Conservation (phyloP, 1,139 yeast genomes). For the Yamadazyma blattariae region DNA sequence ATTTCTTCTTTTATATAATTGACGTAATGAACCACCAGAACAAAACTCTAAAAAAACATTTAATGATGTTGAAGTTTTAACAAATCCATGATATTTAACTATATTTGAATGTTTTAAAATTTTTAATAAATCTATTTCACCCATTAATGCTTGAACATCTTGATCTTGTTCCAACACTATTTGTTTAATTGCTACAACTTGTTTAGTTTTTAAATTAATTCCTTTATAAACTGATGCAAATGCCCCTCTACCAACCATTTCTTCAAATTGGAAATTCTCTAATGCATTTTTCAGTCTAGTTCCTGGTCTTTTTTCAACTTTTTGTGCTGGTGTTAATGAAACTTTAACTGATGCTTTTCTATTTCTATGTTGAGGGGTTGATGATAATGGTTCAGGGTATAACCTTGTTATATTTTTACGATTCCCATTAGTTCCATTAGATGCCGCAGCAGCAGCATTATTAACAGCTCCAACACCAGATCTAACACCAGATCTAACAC, state of each 20-base stretch:
- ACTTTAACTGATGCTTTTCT: slow-evolving; percentile 38
- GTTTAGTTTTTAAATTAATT: slow-evolving; percentile 59
- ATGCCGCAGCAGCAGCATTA: no score
- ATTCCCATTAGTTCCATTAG: no score
- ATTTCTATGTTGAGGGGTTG: slow-evolving; percentile 19
- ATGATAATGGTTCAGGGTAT: slow-evolving; percentile 3
- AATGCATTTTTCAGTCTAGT: slow-evolving; percentile 41
- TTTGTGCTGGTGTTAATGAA: slow-evolving; percentile 54
- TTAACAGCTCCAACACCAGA: no score
- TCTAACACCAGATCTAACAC: no score
- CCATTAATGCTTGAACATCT: slow-evolving; percentile 54
- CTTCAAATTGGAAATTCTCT: slow-evolving; percentile 55
- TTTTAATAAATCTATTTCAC: slow-evolving; percentile 84
- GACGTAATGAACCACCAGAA: slow-evolving; percentile 80
- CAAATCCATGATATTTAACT: slow-evolving; percentile 87
- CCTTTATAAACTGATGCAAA: slow-evolving; percentile 93
- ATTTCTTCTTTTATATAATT: slow-evolving; percentile 56
- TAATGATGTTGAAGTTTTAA: slow-evolving; percentile 62
- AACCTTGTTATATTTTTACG: slow-evolving; percentile 1
- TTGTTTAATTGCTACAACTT: slow-evolving; percentile 83
- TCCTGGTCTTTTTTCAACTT: slow-evolving; percentile 42
- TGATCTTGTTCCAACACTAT: slow-evolving; percentile 54
- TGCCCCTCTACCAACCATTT: slow-evolving; percentile 90
- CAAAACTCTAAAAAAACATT: slow-evolving; percentile 77
- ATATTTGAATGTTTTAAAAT: slow-evolving; percentile 81